Percentiles rank a stretch among this genome's conserved stretches.
Conservation (phyloP, 768 basidiomycete genomes). For the Lentinus brumalis region DNA sequence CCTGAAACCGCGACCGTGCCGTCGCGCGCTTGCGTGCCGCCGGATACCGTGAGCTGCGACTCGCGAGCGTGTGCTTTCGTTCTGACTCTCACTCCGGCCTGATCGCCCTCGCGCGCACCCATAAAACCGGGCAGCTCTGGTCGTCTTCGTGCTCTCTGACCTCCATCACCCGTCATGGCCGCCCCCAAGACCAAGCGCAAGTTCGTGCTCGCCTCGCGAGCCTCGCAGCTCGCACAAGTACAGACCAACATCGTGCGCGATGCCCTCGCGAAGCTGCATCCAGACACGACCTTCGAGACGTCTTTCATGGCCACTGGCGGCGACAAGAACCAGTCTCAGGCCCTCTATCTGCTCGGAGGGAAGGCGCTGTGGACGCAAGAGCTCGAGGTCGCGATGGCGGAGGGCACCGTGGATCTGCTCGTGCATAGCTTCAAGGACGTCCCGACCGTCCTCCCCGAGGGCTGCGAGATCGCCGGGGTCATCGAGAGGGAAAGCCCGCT, state of each 20-base stretch:
- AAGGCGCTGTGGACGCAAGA: slow-evolving; percentile 96
- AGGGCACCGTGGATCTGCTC: slow-evolving; percentile 81
- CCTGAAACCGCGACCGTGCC: neutral
- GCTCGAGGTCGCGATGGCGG: slow-evolving; percentile 81
- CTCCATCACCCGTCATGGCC: too few relatives aligned
- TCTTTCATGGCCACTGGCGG: slow-evolving; percentile 72
- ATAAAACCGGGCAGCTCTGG: too few relatives aligned
- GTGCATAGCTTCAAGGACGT: slow-evolving; percentile 94
- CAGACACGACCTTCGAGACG: slow-evolving; percentile 50
- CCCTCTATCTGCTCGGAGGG: slow-evolving; percentile 86
- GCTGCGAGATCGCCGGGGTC: slow-evolving; percentile 85
- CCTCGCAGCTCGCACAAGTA: slow-evolving; percentile 85
- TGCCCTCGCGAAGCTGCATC: slow-evolving; percentile 58
- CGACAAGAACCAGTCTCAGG: slow-evolving; percentile 88
- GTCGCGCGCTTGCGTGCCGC: too few relatives aligned
- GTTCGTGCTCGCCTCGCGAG: slow-evolving; percentile 81
- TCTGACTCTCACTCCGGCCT: too few relatives aligned
- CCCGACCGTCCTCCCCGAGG: slow-evolving; percentile 82
- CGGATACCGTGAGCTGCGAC: neutral
- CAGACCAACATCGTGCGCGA: slow-evolving; percentile 84
- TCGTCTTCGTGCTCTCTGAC: too few relatives aligned
- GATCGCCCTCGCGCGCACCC: too few relatives aligned
- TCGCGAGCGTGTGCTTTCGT: too few relatives aligned
- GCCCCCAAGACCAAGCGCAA: slow-evolving; percentile 37
- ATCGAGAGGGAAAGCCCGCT: slow-evolving; percentile 85